Evolutionary conservation across 176 grass and related monocot species (phyloP).

Genomic region (Carex scoparia): DNA sequence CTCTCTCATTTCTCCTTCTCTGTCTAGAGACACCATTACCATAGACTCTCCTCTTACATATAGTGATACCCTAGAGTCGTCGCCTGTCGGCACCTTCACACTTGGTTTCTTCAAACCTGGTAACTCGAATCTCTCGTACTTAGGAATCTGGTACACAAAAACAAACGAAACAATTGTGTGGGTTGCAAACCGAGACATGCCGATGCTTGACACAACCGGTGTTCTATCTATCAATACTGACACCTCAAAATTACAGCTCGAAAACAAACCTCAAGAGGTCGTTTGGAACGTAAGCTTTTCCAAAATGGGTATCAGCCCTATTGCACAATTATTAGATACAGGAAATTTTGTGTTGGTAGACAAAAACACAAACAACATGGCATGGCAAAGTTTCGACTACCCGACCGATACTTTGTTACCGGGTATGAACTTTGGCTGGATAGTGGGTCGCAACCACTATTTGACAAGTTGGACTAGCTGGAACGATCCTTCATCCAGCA

Average conservation of each 20-base stretch:
- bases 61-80: slow-evolving; percentile 29
- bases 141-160: slow-evolving; percentile 78
- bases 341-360: slow-evolving; percentile 50
- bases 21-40: slow-evolving; percentile 23
- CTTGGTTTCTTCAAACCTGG: slow-evolving; percentile 61
- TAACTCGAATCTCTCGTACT: slow-evolving; percentile 28
- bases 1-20: not conserved
- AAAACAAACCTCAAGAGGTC: not conserved
- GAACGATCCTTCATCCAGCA: slow-evolving; percentile 45
- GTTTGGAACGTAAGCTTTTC: slow-evolving; percentile 27
- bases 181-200: slow-evolving; percentile 56
- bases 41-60: slow-evolving; percentile 21
- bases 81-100: slow-evolving; percentile 18
- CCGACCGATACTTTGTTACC: slow-evolving; percentile 66
- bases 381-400: slow-evolving; percentile 77
- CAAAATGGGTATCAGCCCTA: not conserved
- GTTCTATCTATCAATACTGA: slow-evolving; percentile 15
- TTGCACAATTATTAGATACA: slow-evolving; percentile 42
- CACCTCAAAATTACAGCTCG: slow-evolving; percentile 35
- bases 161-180: slow-evolving; percentile 38
- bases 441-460: slow-evolving; percentile 30
- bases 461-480: slow-evolving; percentile 40
- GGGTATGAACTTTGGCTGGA: slow-evolving; percentile 62
- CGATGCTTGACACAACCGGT: slow-evolving; percentile 22
- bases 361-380: not conserved